A percentile compares a stretch with the other conserved stretches of the same genome.
Conservation (phyloP, 352 stramenopile genomes). For the Globisporangium perplexum region DNA sequence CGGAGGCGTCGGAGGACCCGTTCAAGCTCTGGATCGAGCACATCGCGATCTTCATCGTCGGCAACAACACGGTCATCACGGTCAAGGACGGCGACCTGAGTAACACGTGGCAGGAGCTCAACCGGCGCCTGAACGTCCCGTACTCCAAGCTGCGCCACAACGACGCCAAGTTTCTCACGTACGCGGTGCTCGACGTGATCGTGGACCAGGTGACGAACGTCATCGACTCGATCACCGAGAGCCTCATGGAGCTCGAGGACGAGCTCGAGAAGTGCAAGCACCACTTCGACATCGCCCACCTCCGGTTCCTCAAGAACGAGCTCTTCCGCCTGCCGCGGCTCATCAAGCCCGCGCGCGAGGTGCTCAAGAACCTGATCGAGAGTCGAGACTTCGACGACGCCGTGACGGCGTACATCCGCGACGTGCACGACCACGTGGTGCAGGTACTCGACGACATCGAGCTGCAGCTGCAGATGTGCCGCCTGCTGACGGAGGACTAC, state of each 20-base stretch:
- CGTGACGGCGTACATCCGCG: conserved; percentile 78
- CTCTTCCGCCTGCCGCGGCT: conserved; percentile 68
- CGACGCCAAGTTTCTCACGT: conserved; percentile 83
- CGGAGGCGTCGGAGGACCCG: conserved; percentile 41
- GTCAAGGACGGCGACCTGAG: conserved; percentile 65
- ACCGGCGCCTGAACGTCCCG: conserved; percentile 59
- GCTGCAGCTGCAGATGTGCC: conserved; percentile 75
- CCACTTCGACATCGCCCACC: conserved; percentile 60
- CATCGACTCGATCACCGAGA: conserved; percentile 73
- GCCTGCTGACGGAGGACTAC: conserved; percentile 74
- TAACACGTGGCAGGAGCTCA: conserved; percentile 73
- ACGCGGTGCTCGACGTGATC: conserved; percentile 83
- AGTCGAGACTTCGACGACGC: conserved; percentile 76
- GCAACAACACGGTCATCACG: conserved; percentile 81
- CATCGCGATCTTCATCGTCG: conserved; percentile 78
- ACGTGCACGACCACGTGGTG: conserved; percentile 80
- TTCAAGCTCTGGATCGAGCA: conserved; percentile 81
- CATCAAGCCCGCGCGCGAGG: conserved; percentile 75
- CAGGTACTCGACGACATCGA: conserved; percentile 81
- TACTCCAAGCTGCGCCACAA: conserved; percentile 90
- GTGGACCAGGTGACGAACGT: conserved; percentile 79
- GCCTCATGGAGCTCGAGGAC: conserved; percentile 70
- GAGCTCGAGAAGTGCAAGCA: conserved; percentile 61
- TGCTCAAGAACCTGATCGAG: conserved; percentile 82
- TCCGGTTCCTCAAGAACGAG: conserved; percentile 77